Conservation (phyloP, 805 yeast species). For the Metschnikowia matae region DNA sequence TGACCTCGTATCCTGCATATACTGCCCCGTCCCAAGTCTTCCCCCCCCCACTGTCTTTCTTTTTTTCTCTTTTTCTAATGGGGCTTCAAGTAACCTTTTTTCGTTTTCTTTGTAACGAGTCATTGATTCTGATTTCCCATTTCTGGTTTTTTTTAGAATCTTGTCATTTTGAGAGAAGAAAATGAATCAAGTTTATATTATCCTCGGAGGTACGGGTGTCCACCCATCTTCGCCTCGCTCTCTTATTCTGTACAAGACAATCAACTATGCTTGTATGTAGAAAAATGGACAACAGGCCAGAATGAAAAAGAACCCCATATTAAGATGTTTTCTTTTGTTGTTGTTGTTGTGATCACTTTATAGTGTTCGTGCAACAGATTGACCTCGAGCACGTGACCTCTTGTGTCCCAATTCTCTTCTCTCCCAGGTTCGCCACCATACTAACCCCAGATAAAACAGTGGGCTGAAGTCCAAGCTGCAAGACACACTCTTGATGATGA, state of each 20-base stretch:
- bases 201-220: slow-evolving; percentile 1
- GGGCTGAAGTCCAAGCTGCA: slow-evolving; percentile 46
- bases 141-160: not conserved
- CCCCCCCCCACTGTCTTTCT: too few species aligned
- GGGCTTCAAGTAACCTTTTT: too few species aligned
- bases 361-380: too few species aligned
- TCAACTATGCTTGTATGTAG: slow-evolving; percentile 3
- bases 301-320: not conserved
- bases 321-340: too few species aligned
- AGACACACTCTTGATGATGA: slow-evolving; percentile 47
- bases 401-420: not conserved
- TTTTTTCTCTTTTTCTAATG: too few species aligned
- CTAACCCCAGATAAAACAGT: slow-evolving; percentile 40
- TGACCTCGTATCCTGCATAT: not conserved
- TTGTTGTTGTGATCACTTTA: too few species aligned
- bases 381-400: not conserved
- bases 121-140: too few species aligned
- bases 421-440: not conserved
- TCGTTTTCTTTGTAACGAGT: not conserved
- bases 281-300: not conserved
- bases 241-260: not conserved
- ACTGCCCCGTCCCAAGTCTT: not conserved
- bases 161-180: too few species aligned
- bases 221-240: slow-evolving; percentile 1
- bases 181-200: too few species aligned